Conservation (phyloP, 1,284 basidiomycete genomes). For the Lignosus rhinocerotis region DNA sequence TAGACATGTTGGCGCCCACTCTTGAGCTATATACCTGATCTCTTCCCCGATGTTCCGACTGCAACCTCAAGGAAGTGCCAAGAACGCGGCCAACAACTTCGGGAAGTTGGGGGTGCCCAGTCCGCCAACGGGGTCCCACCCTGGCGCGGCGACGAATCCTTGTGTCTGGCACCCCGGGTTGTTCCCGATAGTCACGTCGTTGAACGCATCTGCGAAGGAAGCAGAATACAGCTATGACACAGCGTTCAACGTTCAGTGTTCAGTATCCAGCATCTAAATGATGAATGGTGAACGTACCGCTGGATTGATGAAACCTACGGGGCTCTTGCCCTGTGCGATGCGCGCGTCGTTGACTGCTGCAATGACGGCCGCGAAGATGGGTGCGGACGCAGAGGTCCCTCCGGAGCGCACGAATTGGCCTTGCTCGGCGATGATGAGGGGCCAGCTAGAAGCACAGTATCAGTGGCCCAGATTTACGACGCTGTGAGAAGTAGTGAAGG, state of each 20-base stretch:
- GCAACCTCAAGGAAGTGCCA: constrained; percentile 1
- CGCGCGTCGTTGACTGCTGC: constrained; percentile 63
- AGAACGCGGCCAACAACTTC: constrained; percentile 1
- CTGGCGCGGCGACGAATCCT: constrained; percentile 43
- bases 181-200: constrained; percentile 45
- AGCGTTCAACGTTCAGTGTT: neutral
- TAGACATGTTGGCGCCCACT: no score
- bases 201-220: constrained; percentile 39
- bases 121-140: constrained; percentile 1
- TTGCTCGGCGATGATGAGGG: constrained; percentile 32
- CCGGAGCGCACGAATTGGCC: constrained; percentile 26
- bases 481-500: neutral
- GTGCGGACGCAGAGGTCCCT: constrained; percentile 24
- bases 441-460: constrained; percentile 31
- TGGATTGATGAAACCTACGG: constrained; percentile 63
- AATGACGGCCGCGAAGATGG: constrained; percentile 48
- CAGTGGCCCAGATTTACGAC: neutral
- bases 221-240: constrained; percentile 37
- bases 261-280: neutral
- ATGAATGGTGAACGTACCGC: constrained; percentile 7
- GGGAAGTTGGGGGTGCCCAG: constrained; percentile 22
- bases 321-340: constrained; percentile 39
- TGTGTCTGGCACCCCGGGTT: constrained; percentile 42
- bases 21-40: no score
- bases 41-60: no score